Base-by-base conservation (phyloP, 2,329 filamentous ascomycete genomes). In the Didymella pinodella region DNA sequence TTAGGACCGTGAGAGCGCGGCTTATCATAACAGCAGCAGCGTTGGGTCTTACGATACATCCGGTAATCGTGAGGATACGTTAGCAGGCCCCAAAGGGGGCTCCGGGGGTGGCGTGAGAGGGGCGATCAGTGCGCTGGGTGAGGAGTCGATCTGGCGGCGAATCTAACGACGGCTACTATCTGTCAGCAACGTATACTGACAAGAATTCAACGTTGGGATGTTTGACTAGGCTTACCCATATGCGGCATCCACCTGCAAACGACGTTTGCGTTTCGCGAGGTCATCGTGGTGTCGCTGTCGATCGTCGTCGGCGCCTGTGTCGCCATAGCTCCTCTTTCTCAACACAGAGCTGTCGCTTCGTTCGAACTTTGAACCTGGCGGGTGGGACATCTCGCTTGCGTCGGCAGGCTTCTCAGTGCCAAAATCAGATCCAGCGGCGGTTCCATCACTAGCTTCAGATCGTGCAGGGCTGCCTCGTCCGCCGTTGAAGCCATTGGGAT, bases 321-420 rank as follows among this genome's bases (percentile, higher is more conserved):
- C 74, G 38, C 75, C 73, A 40, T 76, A 75, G 50, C 74, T 76
- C 45, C 76, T 69, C 59, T 78, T 78, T 18, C 76, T 61, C 14
- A 67, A 65, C 47, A 71, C 63, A 4, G 70, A 74, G 58, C 72
- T 77, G 41, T 76, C 72, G 50, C 65, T 72, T 43, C 71, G 68
- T 14, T 68, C 43, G 16, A 75, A 58, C 11, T 64, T 59, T 10
- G 73, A 64, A 16, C 64, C 50, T 26, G 49, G 46, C n/a, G 55
- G 46, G 32, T 54, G 14, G 6, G 61, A 41, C 32, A 66, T 59
- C 4, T 66, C 68, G 29, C 48, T 40, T 7, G 31, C 57, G n/a
- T 61, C 62, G 8, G 48, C 25, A n/a, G 65, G 57, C 11, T 64
- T 66, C 25, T 75, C 74, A 2, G 64, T 61, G 7, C 70, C 72